phyloP scores from a whole-genome alignment of 1,284 basidiomycete species.

The Puccinia triticina region DNA sequence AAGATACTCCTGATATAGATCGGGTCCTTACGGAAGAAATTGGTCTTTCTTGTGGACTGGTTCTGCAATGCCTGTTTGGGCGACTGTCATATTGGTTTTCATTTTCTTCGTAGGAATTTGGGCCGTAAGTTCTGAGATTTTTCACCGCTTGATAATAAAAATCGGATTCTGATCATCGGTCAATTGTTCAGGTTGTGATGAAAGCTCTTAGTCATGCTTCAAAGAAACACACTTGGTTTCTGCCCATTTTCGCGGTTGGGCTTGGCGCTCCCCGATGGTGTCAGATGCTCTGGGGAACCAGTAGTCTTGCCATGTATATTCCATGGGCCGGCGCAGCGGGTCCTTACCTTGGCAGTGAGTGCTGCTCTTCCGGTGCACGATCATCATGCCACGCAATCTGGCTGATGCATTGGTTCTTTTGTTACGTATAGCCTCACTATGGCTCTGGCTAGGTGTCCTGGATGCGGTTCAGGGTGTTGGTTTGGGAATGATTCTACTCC shows the following conservation, averaged over 20 bases:
- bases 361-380: neutral
- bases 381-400: neutral
- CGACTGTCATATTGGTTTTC: slow-evolving; percentile 75
- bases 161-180: neutral
- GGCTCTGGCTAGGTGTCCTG: slow-evolving; percentile 90
- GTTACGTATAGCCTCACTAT: slow-evolving; percentile 70
- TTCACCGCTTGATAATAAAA: neutral
- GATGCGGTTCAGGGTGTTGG: slow-evolving; percentile 91
- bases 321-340: slow-evolving; percentile 83
- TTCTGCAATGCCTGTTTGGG: slow-evolving; percentile 74
- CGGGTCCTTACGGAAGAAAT: slow-evolving; percentile 72
- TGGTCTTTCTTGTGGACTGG: slow-evolving; percentile 89
- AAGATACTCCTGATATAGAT: slow-evolving; percentile 5
- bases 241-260: slow-evolving; percentile 89
- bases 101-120: slow-evolving; percentile 84
- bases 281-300: slow-evolving; percentile 83
- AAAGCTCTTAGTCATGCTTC: slow-evolving; percentile 77
- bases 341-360: slow-evolving; percentile 68
- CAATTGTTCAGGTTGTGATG: slow-evolving; percentile 63
- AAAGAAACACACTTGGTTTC: slow-evolving; percentile 88
- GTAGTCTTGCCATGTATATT: slow-evolving; percentile 81
- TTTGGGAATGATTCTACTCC: slow-evolving; percentile 87
- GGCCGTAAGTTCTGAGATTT: slow-evolving; percentile 63
- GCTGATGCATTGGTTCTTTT: slow-evolving; percentile 30
- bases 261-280: slow-evolving; percentile 89